phyloP scores from a whole-genome alignment of 78 protist genomes.

The Dictyostelium brefeldianum region DNA sequence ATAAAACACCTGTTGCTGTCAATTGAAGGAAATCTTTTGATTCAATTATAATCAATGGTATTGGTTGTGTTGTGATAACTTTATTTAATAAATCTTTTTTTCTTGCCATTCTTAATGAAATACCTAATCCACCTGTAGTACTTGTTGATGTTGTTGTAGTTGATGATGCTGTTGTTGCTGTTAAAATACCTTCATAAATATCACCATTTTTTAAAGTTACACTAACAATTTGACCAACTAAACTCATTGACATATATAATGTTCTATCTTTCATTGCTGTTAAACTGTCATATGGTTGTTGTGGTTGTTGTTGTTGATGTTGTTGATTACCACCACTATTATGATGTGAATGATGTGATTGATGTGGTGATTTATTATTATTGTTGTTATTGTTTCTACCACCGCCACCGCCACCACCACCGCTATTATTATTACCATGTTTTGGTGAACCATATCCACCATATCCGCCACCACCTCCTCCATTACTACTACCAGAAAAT shows the following conservation, averaged over 20 bases:
- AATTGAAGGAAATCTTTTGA: conserved; percentile 58
- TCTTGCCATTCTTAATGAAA: conserved; percentile 72
- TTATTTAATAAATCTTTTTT: conserved; percentile 22
- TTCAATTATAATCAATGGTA: conserved; percentile 47
- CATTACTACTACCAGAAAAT: background rate
- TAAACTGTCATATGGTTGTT: background rate
- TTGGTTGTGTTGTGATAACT: conserved; percentile 38
- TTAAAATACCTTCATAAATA: conserved; percentile 72
- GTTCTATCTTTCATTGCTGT: conserved; percentile 50
- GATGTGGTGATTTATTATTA: conserved; percentile 7
- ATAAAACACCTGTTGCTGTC: conserved; percentile 73
- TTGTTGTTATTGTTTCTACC: background rate
- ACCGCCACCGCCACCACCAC: background rate
- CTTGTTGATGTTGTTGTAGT: background rate
- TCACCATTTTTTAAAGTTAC: conserved; percentile 74
- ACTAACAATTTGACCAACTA: conserved; percentile 43
- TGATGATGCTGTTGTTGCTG: background rate
- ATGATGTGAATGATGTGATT: conserved; percentile 7
- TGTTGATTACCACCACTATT: background rate
- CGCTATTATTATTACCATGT: background rate
- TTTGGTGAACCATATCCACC: conserved; percentile 1
- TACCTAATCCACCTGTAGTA: conserved; percentile 40
- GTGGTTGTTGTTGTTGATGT: conserved; percentile 31
- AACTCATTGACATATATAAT: conserved; percentile 30
- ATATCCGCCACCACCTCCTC: background rate